Base-by-base conservation (phyloP, 768 basidiomycete genomes). In the Leccinum rimulosum region DNA sequence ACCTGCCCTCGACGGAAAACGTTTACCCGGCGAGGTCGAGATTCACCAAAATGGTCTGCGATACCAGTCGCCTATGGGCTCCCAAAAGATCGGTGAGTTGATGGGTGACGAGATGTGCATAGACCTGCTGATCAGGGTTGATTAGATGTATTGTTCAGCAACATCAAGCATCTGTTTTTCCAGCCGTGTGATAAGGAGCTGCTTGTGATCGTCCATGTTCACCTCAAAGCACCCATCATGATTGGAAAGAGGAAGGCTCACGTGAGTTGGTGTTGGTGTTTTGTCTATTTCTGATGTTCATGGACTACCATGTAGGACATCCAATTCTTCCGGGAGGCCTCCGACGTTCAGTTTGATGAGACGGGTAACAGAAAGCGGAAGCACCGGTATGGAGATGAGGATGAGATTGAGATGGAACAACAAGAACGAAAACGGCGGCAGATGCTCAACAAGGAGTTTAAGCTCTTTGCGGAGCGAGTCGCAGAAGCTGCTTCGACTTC, bases 351-450 rank as follows among this genome's bases (percentile, higher is more conserved):
- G 63, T 98, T 98, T 68, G 97, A 99, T 68, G 97, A 99, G 74
- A 98, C 97, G 1, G 97, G 97, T n/a, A 98, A 98, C 67, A 84
- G 95, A 65, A 98, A 98, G 74, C 85, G 96, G 56, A 95, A 97
- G 73, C 91, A 95, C 67, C 85, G 96, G 56, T 98, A 98, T 68
- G 95, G 95, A 30, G 97, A 98, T 68, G 97, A 99, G 73, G 97
- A 99, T 70, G 97, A 98, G 75, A 95, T 98, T 61, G 95, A 98
- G 78, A 91, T 96, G 77, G 97, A 98, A 70, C 96, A 98, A 70
- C 93, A 95, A 72, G 97, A 99, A 73, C 81, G 95, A 52, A 93
- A 90, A 74, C 87, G 94, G 31, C 80, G 95, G 54, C 90, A 89
- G 54, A 79, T 88, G 73, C 79, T 97, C 38, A 98, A 99, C 79